phyloP scores from a whole-genome alignment of 179 eudicot genomes.

The Kewa caespitosa region DNA sequence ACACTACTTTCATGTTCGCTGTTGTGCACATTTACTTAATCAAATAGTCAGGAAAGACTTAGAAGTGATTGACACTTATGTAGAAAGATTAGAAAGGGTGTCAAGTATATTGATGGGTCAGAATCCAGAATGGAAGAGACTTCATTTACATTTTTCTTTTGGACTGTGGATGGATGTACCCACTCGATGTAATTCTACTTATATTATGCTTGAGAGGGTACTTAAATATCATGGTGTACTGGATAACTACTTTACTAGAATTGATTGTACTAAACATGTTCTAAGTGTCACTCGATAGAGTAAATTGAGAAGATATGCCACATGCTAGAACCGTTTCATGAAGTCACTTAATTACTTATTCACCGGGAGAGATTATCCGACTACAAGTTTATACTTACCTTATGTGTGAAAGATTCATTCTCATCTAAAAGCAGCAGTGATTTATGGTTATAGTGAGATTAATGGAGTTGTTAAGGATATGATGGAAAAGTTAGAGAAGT shows the following conservation, averaged over 20 bases:
- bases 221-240: conserved; percentile 3
- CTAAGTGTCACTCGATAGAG: conserved; percentile 9
- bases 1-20: background rate
- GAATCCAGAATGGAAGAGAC: background rate
- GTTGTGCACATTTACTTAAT: background rate
- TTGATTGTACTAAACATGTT: background rate
- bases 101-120: background rate
- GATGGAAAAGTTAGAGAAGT: conserved; percentile 6
- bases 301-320: conserved; percentile 9
- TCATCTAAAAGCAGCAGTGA: background rate
- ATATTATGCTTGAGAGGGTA: conserved; percentile 15
- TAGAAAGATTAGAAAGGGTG: background rate
- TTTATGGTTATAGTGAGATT: conserved; percentile 1
- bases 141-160: background rate
- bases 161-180: conserved; percentile 17
- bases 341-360: conserved; percentile 4
- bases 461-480: background rate
- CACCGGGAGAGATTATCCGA: conserved; percentile 10
- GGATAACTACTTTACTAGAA: background rate
- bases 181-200: conserved; percentile 12
- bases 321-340: conserved; percentile 10
- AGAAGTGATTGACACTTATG: background rate
- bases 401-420: conserved; percentile 9
- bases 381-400: conserved; percentile 20
- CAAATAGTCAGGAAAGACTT: background rate